Percentiles rank a stretch among this genome's conserved stretches.
Conservation (phyloP, 176 grass and related monocot species). For the Leersia perrieri region DNA sequence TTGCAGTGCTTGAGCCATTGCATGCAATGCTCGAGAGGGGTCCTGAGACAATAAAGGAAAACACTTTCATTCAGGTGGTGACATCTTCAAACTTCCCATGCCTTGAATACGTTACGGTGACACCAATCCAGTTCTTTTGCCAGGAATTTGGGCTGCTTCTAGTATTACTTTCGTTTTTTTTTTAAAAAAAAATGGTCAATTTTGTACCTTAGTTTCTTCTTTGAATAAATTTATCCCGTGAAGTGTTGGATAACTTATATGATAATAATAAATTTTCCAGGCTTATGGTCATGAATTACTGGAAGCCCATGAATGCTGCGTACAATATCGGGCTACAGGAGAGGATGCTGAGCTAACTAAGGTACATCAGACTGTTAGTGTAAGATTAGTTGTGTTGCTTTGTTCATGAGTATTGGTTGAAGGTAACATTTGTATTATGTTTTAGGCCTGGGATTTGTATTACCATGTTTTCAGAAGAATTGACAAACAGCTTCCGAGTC, state of each 20-base stretch:
- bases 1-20: slow-evolving; percentile 84
- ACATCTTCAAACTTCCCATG: slow-evolving; percentile 11
- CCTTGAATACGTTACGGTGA: neutral
- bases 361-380: slow-evolving; percentile 44
- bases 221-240: neutral
- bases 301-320: slow-evolving; percentile 90
- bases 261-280: slow-evolving; percentile 34
- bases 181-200: slow-evolving; percentile 19
- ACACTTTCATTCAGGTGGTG: slow-evolving; percentile 86
- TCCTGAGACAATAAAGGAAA: slow-evolving; percentile 78
- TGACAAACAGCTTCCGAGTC: slow-evolving; percentile 97
- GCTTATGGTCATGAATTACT: slow-evolving; percentile 91
- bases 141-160: neutral
- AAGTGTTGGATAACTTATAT: slow-evolving; percentile 6
- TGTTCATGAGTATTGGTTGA: slow-evolving; percentile 26
- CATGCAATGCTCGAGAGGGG: slow-evolving; percentile 89
- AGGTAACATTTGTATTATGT: slow-evolving; percentile 24
- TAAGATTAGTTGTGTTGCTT: neutral
- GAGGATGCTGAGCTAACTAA: slow-evolving; percentile 96
- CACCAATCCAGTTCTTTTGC: slow-evolving; percentile 1
- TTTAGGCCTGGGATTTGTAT: slow-evolving; percentile 98
- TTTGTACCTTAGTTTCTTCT: slow-evolving; percentile 2
- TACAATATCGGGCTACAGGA: slow-evolving; percentile 74
- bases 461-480: slow-evolving; percentile 99
- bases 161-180: slow-evolving; percentile 24